These are phyloP conservation scores for Tarenaya hassleriana DNA, from an alignment of 345 rosid genomes.

Conservation along the genomic window DNA sequence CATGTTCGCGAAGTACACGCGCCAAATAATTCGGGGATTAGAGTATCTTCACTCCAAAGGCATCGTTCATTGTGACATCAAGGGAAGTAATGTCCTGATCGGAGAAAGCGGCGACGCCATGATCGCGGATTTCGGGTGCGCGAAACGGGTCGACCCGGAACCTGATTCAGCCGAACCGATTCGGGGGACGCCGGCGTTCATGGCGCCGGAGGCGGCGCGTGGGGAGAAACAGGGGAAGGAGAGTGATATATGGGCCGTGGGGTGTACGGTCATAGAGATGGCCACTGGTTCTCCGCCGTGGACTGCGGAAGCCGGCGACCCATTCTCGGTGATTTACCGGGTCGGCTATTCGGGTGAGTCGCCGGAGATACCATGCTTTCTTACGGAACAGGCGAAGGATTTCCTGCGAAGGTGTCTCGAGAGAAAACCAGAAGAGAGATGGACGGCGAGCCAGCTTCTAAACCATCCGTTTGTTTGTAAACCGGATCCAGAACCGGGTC, in stretches of 20 bases:
- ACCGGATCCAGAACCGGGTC: constrained; percentile 16
- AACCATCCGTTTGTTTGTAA: constrained; percentile 39
- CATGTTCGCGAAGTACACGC: constrained; percentile 35
- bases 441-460: constrained; percentile 43
- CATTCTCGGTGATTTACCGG: constrained; percentile 36
- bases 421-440: constrained; percentile 44
- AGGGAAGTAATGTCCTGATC: constrained; percentile 52
- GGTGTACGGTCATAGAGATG: constrained; percentile 80
- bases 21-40: constrained; percentile 51
- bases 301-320: constrained; percentile 28
- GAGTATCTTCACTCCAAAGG: constrained; percentile 54
- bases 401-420: constrained; percentile 52
- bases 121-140: constrained; percentile 74
- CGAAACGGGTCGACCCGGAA: constrained; percentile 33
- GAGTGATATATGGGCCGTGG: constrained; percentile 66
- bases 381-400: constrained; percentile 49
- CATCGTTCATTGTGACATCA: constrained; percentile 72
- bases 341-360: constrained; percentile 39
- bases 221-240: constrained; percentile 62
- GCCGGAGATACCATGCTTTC: constrained; percentile 40
- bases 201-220: no score
- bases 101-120: constrained; percentile 45
- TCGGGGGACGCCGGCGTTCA: constrained; percentile 61
- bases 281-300: constrained; percentile 51
- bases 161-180: constrained; percentile 24